Conservation (phyloP, 257 asterid genomes). For the Osmanthus fragrans region DNA sequence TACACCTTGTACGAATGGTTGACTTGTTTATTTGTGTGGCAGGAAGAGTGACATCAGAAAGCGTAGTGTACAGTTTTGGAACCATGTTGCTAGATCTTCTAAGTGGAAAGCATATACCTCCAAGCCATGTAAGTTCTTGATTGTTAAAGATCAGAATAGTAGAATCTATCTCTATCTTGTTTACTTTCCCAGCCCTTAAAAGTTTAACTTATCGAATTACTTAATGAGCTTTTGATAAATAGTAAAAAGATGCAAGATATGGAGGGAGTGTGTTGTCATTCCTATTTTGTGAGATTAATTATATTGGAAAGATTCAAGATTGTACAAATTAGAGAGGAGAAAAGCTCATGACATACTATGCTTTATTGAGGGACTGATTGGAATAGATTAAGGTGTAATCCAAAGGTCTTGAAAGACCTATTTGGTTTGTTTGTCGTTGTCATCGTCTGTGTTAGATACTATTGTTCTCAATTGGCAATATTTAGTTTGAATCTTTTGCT, state of each 20-base stretch:
- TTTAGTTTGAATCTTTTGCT: not conserved
- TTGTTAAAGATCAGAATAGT: not conserved
- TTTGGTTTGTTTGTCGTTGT: not conserved
- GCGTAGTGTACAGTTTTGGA: constrained; percentile 58
- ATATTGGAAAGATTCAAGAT: not conserved
- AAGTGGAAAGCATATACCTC: constrained; percentile 62
- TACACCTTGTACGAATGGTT: not conserved
- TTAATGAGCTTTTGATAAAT: not conserved
- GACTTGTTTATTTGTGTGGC: constrained; percentile 21
- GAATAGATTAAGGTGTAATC: not conserved
- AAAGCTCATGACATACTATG: not conserved
- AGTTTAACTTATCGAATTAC: not conserved
- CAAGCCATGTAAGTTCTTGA: constrained; percentile 47
- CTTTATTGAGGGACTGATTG: not conserved
- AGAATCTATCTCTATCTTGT: constrained; percentile 5
- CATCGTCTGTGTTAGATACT: not conserved
- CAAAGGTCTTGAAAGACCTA: not conserved
- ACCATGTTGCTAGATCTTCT: constrained; percentile 57
- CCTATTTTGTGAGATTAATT: not conserved
- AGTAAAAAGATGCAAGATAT: not conserved
- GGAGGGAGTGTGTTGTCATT: not conserved
- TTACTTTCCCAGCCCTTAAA: not conserved
- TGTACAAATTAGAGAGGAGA: not conserved
- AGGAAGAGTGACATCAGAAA: constrained; percentile 57
- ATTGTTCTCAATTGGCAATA: not conserved